Base-by-base conservation (phyloP, 768 basidiomycete genomes). In the Coprinellus aureogranulatus region DNA sequence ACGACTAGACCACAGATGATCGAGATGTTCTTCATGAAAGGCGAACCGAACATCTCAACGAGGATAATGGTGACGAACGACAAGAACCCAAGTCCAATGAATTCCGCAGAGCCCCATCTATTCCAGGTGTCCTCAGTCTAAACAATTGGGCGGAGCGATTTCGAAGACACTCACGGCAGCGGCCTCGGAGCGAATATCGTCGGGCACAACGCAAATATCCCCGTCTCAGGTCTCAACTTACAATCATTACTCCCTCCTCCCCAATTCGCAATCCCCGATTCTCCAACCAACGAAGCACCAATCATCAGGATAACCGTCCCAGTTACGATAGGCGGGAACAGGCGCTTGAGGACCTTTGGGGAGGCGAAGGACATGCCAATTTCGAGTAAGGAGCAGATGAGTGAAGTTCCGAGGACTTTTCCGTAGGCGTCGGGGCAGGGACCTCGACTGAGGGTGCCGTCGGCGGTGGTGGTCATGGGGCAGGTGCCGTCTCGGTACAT, bases 51-150 rank as follows among this genome's bases (percentile, higher is more conserved):
- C 20, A 93, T 70, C 67, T 94, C 91, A 0, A 87, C 87, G 26
- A 93, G 67, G 63, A 93, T 81, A 63, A 92, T 92, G 10, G 82
- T 77, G 48, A 85, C 64, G 71, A 93, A 94, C 0, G 87, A 87
- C 27, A 94, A 77, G 78, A 95, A 94, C 0, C 92, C 92, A 25
- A 95, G 81, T 3, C 92, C 92, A 47, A 93, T 88, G 72, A 90
- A 91, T 65, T 92, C 81, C 0, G 92, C 86, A 0, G 87, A 87
- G 9, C 89, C 92, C 89, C 89, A 94, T 4, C 83, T 85, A 37
- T 2, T 14, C 8, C 34, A 34, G 14, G 6, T 34, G n/a, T n/a
- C n/a, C n/a, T n/a, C n/a, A n/a, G n/a, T n/a, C n/a, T n/a, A n/a
- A n/a, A n/a, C n/a, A n/a, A n/a, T n/a, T n/a, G n/a, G n/a, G n/a